Conservation (phyloP, 108 stramenopile genomes). For the Discostella stelligeroides region DNA sequence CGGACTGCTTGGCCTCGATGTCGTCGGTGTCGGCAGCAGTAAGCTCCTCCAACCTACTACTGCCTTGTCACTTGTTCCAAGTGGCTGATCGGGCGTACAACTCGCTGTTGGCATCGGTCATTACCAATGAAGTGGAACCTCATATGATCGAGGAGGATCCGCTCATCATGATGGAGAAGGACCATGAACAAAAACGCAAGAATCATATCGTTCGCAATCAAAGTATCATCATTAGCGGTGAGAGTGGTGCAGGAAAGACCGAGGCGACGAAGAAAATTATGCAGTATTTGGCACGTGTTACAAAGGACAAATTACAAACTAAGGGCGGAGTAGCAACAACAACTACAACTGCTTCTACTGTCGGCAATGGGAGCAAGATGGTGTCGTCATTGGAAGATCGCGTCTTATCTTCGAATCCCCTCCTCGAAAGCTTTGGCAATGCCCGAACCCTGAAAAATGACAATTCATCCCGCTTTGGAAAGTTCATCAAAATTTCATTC, state of each 20-base stretch:
- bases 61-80: conserved; percentile 87
- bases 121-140: conserved; percentile 18
- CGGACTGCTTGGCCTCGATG: conserved; percentile 4
- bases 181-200: conserved; percentile 33
- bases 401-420: conserved; percentile 89
- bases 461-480: conserved; percentile 94
- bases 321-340: conserved; percentile 2
- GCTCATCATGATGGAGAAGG: conserved; percentile 48
- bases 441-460: conserved; percentile 89
- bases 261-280: conserved; percentile 96
- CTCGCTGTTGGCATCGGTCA: conserved; percentile 66
- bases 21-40: background rate
- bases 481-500: conserved; percentile 90
- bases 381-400: conserved; percentile 86
- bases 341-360: background rate
- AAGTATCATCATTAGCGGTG: conserved; percentile 87
- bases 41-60: conserved; percentile 20
- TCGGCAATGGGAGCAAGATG: conserved; percentile 31
- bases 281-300: conserved; percentile 91
- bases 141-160: conserved; percentile 64
- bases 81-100: conserved; percentile 85
- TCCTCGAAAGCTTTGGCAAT: conserved; percentile 92
- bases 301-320: conserved; percentile 34
- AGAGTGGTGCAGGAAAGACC: conserved; percentile 94
- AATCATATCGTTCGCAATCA: conserved; percentile 63